phyloP scores from a whole-genome alignment of 106 monocot genomes.

The Phalaenopsis equestris region DNA sequence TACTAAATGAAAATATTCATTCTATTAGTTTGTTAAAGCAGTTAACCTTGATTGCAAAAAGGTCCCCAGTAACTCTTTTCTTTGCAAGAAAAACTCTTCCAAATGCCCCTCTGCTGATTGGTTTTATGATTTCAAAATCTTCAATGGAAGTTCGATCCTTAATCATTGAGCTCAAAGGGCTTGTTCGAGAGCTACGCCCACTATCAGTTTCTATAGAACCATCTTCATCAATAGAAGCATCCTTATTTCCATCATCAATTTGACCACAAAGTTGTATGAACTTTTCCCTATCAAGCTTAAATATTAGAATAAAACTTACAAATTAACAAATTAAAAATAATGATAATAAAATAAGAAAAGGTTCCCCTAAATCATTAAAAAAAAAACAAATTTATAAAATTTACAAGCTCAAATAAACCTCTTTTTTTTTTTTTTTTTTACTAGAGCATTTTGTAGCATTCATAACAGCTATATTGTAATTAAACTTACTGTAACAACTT shows the following conservation, averaged over 20 bases:
- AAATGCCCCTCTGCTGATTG: conserved; percentile 97
- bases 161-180: conserved; percentile 41
- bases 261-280: conserved; percentile 71
- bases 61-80: conserved; percentile 92
- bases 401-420: not conserved
- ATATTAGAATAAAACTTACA: not conserved
- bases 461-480: not conserved
- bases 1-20: not conserved
- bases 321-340: not conserved
- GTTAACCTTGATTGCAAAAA: conserved; percentile 90
- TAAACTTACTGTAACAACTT: conserved; percentile 79
- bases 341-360: not conserved
- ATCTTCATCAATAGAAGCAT: conserved; percentile 45
- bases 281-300: conserved; percentile 66
- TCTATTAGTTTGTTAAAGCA: not conserved
- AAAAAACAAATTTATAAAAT: not conserved
- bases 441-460: not conserved
- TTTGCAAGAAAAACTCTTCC: conserved; percentile 98
- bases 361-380: not conserved
- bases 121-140: conserved; percentile 99
- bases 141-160: conserved; percentile 96
- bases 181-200: conserved; percentile 30
- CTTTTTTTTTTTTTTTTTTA: not conserved
- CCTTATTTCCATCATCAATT: conserved; percentile 67
- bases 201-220: conserved; percentile 27